These are phyloP conservation scores for Hypoxylon sp. DNA, from an alignment of 2,329 filamentous ascomycete species.

Conservation along the genomic window DNA sequence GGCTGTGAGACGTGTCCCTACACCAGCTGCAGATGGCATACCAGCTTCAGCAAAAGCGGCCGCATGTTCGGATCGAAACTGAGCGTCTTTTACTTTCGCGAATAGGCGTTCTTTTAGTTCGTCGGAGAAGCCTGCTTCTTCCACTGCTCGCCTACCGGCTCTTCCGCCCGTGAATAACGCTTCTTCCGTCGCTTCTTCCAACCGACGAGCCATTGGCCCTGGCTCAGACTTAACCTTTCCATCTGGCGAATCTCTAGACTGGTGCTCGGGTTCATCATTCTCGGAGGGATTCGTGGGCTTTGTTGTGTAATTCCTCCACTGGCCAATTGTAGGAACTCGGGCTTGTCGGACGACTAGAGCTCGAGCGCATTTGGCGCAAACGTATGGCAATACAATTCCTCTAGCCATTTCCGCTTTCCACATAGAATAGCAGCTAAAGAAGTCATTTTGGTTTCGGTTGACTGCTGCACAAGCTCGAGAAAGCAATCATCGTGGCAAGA, in stretches of 20 bases:
- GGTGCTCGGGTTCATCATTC: slow-evolving; percentile 6
- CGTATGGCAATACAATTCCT: slow-evolving; percentile 21
- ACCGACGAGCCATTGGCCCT: slow-evolving; percentile 63
- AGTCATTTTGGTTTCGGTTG: slow-evolving; percentile 27
- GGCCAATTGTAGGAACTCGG: background rate
- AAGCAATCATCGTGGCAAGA: slow-evolving; percentile 16
- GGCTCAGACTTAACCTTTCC: slow-evolving; percentile 34
- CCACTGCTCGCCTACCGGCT: slow-evolving; percentile 65
- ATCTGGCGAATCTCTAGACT: slow-evolving; percentile 8
- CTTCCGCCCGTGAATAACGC: slow-evolving; percentile 66
- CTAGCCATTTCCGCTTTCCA: slow-evolving; percentile 38
- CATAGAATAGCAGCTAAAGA: background rate
- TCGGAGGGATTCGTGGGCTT: slow-evolving; percentile 2
- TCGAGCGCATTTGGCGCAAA: slow-evolving; percentile 39
- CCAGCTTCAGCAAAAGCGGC: slow-evolving; percentile 58
- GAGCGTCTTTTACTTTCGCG: slow-evolving; percentile 63
- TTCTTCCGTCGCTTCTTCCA: slow-evolving; percentile 71
- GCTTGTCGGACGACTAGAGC: slow-evolving; percentile 4
- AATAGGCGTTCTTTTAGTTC: slow-evolving; percentile 68
- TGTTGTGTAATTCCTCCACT: slow-evolving; percentile 25
- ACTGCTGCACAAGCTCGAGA: background rate
- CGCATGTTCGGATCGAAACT: slow-evolving; percentile 62
- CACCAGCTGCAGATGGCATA: slow-evolving; percentile 66
- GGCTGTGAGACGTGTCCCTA: slow-evolving; percentile 74
- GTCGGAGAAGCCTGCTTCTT: slow-evolving; percentile 70